Base-by-base conservation (phyloP, 257 asterid species). In the Echium plantagineum region DNA sequence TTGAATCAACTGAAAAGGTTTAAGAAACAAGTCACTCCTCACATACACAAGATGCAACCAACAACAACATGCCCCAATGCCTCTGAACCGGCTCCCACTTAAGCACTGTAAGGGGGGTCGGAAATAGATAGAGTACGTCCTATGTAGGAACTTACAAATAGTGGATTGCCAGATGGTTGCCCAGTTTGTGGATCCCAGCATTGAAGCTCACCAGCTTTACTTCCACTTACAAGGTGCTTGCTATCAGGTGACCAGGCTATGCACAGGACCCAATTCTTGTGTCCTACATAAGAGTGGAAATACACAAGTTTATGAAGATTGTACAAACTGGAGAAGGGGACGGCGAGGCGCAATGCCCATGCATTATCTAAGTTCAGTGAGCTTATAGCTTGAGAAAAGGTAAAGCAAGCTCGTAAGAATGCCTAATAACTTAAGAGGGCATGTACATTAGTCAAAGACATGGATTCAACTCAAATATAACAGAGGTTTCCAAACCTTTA, bases 201-300 rank as follows among this genome's bases (percentile, higher is more conserved):
- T 52, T 81, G 73, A 61, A 91, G 78, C 69, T 88, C 94, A 59
- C 96, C 96, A 63, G 93, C 69, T 80, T 88, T 91, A 74, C 98
- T 88, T 74, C 96, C 98, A 69, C 96, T 88, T 21, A 84, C 94
- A 67, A 88, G 98, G 76, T 88, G 74, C 63, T 78, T 82, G 64
- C 96, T 83, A 74, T 91, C 96, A 19, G 95, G 93, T 31, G 98
- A 84, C 98, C 96, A 91, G 52, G 98, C 90, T 66, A 91, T 86
- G 71, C 83, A 83, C 52, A 91, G 94, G 69, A 88, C 96, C 95
- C 95, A 91, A 71, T 88, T 91, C 75, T 68, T 84, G 75, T 91
- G 96, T 58, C 98, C 98, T 91, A 71, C 52, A 63, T 61, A 71
- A 1, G 10, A 10, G 49, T 13, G 30, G 26, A 59, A 60, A 49